A percentile compares a stretch with the other conserved stretches of the same genome.
Conservation (phyloP, 129 eudicot genomes). For the Escallonia rubra region DNA sequence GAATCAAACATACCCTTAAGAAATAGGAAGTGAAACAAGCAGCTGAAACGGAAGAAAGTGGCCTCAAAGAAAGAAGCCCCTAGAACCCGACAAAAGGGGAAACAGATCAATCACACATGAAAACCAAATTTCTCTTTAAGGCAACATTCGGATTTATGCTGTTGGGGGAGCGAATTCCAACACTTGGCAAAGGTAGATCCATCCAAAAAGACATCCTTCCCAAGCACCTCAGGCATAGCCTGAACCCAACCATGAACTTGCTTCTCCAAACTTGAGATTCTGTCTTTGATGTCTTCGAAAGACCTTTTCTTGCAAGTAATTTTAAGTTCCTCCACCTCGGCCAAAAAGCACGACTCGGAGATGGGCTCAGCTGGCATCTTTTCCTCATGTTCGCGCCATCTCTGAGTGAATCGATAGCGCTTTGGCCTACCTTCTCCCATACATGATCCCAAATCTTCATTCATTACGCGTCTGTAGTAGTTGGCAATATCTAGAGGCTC, state of each 20-base stretch:
- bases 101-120: no score
- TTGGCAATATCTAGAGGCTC: conserved; percentile 95
- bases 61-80: no score
- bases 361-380: conserved; percentile 32
- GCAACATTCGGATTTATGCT: conserved; percentile 49
- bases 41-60: no score
- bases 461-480: conserved; percentile 73
- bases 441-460: conserved; percentile 85
- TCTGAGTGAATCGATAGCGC: conserved; percentile 68
- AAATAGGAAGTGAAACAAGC: no score
- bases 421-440: conserved; percentile 66
- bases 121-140: conserved; percentile 14
- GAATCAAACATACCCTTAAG: no score
- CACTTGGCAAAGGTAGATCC: conserved; percentile 69
- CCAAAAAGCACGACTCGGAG: conserved; percentile 83
- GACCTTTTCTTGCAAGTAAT: conserved; percentile 12
- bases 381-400: conserved; percentile 69
- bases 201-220: conserved; percentile 54
- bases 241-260: conserved; percentile 35
- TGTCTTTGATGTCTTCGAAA: conserved; percentile 35
- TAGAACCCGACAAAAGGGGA: no score
- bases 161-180: conserved; percentile 68
- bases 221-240: conserved; percentile 8
- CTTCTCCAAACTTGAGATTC: conserved; percentile 43
- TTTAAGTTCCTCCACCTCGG: conserved; percentile 74